Percentiles rank a stretch among this genome's conserved stretches.
These are phyloP conservation scores for Pichia sp. DNA, from an alignment of 1,139 yeast species.

Conservation along the genomic window DNA sequence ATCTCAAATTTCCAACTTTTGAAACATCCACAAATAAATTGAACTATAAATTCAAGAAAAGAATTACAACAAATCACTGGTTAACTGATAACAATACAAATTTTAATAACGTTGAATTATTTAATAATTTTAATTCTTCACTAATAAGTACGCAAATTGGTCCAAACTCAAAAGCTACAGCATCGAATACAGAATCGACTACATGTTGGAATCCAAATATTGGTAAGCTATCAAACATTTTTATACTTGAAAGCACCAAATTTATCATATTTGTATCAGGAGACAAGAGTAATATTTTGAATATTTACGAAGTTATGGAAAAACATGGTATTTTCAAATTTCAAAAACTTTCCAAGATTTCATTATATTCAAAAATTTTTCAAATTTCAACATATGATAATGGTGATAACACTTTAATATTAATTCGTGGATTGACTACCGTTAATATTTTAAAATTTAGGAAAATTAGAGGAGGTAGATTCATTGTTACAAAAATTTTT, in stretches of 20 bases:
- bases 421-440: neutral
- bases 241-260: neutral
- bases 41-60: neutral
- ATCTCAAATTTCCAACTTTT: neutral
- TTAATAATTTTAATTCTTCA: neutral
- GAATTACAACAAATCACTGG: neutral
- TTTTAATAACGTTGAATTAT: neutral
- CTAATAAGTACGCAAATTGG: neutral
- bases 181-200: neutral
- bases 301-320: neutral
- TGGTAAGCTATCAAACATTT: neutral
- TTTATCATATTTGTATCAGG: neutral
- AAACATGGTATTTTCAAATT: neutral
- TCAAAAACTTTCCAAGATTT: neutral
- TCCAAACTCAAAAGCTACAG: neutral
- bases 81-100: neutral
- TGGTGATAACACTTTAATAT: neutral
- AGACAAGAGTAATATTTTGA: neutral
- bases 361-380: neutral
- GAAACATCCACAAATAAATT: neutral
- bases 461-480: neutral
- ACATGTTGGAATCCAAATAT: slow-evolving; percentile 5
- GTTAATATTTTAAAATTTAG: slow-evolving; percentile 1
- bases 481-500: slow-evolving; percentile 5
- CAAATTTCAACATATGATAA: slow-evolving; percentile 1